These are phyloP conservation scores for Pulveroboletus sp. DNA, from an alignment of 768 basidiomycete genomes.

Conservation along the genomic window DNA sequence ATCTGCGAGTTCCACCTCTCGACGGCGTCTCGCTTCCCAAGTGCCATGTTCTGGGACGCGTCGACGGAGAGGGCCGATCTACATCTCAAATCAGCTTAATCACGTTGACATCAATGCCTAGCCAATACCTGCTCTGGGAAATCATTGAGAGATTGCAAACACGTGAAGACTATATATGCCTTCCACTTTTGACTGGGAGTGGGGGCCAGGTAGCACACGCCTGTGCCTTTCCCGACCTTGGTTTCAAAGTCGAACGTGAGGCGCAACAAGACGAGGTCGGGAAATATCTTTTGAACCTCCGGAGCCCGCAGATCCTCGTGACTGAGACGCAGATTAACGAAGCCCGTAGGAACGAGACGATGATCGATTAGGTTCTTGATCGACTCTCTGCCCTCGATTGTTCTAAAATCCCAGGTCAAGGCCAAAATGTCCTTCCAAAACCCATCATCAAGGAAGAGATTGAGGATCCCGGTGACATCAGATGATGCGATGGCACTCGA, in stretches of 20 bases:
- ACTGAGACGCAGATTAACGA: conserved; percentile 17
- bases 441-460: conserved; percentile 29
- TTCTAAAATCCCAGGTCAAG: conserved; percentile 55
- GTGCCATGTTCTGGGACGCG: conserved; percentile 45
- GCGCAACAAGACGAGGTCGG: conserved; percentile 57
- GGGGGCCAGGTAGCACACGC: conserved; percentile 53
- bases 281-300: conserved; percentile 39
- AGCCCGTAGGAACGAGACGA: conserved; percentile 31
- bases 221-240: conserved; percentile 46
- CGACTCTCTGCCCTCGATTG: conserved; percentile 38
- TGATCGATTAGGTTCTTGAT: conserved; percentile 40
- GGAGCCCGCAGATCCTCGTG: conserved; percentile 24
- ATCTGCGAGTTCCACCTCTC: conserved; percentile 44
- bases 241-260: conserved; percentile 53
- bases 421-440: conserved; percentile 53
- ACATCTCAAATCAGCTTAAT: not conserved
- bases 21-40: conserved; percentile 48
- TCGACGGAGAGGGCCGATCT: conserved; percentile 41
- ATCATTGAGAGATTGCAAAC: conserved; percentile 54
- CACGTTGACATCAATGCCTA: not conserved
- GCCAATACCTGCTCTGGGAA: conserved; percentile 44
- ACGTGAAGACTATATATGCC: conserved; percentile 56
- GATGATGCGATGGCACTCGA: conserved; percentile 19
- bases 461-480: conserved; percentile 14
- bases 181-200: conserved; percentile 46